phyloP scores from a whole-genome alignment of 164 flowering plant species.

The Annona cherimola region DNA sequence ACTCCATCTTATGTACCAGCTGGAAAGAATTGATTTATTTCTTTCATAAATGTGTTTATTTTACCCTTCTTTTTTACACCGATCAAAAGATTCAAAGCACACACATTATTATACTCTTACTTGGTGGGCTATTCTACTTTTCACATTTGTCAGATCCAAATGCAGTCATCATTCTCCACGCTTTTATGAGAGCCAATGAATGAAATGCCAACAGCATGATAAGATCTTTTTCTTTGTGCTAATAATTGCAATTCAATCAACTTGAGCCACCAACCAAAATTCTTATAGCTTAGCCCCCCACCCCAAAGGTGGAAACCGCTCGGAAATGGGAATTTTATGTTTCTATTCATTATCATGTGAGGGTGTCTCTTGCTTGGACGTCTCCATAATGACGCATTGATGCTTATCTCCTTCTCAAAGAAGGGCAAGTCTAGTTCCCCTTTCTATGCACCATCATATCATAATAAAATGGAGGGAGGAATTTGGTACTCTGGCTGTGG shows the following conservation, averaged over 20 bases:
- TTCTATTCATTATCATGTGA: neutral
- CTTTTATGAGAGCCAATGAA: too few species aligned
- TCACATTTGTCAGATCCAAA: too few species aligned
- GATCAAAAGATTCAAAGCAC: neutral
- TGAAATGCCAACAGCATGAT: too few species aligned
- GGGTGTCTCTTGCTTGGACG: neutral
- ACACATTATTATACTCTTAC: neutral
- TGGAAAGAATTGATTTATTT: too few species aligned
- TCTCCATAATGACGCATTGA: too few species aligned
- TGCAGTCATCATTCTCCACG: too few species aligned
- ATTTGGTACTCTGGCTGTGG: neutral
- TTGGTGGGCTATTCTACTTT: neutral
- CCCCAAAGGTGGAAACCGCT: neutral
- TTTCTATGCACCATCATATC: neutral
- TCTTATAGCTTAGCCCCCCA: neutral
- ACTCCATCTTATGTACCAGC: too few species aligned
- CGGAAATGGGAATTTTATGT: neutral
- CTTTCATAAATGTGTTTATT: too few species aligned
- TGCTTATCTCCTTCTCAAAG: neutral
- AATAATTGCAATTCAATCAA: neutral
- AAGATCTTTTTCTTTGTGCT: neutral
- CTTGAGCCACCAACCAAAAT: neutral
- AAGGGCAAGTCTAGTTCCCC: neutral
- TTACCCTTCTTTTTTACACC: neutral
- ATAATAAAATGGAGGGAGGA: neutral